Evolutionary conservation across 1,139 yeast species (phyloP).

Genomic region (Scheffersomyces illinoinensis): DNA sequence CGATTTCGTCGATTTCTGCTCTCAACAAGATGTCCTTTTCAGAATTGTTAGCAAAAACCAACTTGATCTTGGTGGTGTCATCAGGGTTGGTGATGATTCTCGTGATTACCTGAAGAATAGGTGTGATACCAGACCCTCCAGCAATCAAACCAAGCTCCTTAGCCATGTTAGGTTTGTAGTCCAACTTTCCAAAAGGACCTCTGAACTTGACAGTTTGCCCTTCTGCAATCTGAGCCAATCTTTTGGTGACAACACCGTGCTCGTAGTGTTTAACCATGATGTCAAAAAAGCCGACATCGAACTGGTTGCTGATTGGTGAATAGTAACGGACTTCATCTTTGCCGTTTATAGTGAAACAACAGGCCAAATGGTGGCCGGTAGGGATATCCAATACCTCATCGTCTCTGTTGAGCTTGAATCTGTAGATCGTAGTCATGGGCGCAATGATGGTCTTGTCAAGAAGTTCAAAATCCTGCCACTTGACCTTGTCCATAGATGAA

Average conservation of each 20-base stretch:
- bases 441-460: constrained; percentile 71
- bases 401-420: constrained; percentile 63
- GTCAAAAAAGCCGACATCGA: constrained; percentile 73
- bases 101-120: constrained; percentile 68
- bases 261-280: constrained; percentile 72
- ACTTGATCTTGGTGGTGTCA: constrained; percentile 58
- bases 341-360: constrained; percentile 55
- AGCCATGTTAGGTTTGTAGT: constrained; percentile 59
- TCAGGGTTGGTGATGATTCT: constrained; percentile 66
- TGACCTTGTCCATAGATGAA: constrained; percentile 47
- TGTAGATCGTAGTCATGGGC: constrained; percentile 68
- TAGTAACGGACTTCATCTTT: constrained; percentile 67
- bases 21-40: constrained; percentile 71
- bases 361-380: constrained; percentile 75
- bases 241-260: constrained; percentile 64
- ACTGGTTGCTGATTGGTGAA: constrained; percentile 71
- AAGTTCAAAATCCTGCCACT: constrained; percentile 67
- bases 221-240: constrained; percentile 60
- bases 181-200: constrained; percentile 77
- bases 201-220: constrained; percentile 70
- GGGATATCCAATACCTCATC: constrained; percentile 66
- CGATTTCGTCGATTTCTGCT: constrained; percentile 69
- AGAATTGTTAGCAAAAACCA: constrained; percentile 71
- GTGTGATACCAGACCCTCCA: constrained; percentile 85
- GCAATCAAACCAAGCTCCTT: constrained; percentile 68